phyloP scores from a whole-genome alignment of 129 eudicot genomes.

The Cynara cardunculus region DNA sequence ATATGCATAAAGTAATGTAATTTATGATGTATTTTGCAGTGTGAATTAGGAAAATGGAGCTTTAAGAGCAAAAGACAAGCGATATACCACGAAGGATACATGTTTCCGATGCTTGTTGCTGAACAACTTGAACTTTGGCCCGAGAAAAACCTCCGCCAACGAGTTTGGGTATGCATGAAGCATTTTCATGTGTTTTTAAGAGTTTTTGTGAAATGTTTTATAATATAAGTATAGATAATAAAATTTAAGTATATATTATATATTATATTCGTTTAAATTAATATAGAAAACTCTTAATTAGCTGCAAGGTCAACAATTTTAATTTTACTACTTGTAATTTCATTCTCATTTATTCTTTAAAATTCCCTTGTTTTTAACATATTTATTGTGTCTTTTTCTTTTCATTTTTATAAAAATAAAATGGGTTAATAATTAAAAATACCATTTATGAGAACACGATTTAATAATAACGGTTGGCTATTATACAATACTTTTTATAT shows the following conservation, averaged over 20 bases:
- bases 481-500: not conserved
- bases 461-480: not conserved
- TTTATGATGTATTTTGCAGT: constrained; percentile 35
- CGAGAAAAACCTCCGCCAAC: constrained; percentile 58
- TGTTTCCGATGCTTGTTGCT: constrained; percentile 79
- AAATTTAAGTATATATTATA: no score
- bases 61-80: constrained; percentile 72
- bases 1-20: no score
- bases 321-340: not conserved
- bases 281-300: not conserved
- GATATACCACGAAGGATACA: constrained; percentile 53
- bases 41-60: constrained; percentile 71
- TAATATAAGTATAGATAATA: no score
- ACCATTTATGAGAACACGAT: not conserved
- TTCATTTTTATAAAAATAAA: not conserved
- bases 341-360: not conserved
- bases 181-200: not conserved
- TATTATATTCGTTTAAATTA: not conserved
- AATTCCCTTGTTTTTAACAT: not conserved
- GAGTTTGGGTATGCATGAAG: constrained; percentile 60
- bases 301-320: no score
- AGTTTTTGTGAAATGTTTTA: no score
- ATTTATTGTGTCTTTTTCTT: not conserved
- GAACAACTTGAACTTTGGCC: constrained; percentile 88
- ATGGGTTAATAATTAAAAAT: not conserved